phyloP scores from a whole-genome alignment of 23 red algal species.

The Cyanidioschyzon merolae region DNA sequence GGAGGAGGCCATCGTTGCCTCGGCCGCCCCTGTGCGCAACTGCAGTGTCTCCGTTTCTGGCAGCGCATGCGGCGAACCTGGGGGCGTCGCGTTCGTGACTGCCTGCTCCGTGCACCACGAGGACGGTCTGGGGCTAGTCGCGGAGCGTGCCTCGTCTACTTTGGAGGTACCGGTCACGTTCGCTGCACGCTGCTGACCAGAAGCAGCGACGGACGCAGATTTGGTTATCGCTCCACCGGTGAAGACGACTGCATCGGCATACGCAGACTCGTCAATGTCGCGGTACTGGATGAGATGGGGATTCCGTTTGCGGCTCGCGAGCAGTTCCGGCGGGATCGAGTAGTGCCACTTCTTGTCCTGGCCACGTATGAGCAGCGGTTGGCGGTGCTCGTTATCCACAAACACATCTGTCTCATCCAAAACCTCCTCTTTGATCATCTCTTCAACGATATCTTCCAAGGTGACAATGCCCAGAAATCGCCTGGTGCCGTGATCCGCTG shows the following conservation, averaged over 20 bases:
- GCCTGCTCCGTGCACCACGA: too few species aligned
- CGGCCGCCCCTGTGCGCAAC: background rate
- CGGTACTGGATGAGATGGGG: constrained; percentile 2
- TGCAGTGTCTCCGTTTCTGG: background rate
- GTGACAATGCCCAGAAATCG: constrained; percentile 85
- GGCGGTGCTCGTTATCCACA: constrained; percentile 35
- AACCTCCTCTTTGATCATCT: constrained; percentile 89
- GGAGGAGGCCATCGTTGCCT: background rate
- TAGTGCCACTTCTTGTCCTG: constrained; percentile 14
- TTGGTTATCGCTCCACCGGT: background rate
- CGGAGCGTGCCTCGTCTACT: too few species aligned
- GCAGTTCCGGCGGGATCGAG: constrained; percentile 5
- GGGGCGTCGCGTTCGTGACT: background rate
- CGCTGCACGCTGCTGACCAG: background rate
- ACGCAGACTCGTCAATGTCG: constrained; percentile 3
- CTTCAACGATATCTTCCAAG: constrained; percentile 95
- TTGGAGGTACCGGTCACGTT: background rate
- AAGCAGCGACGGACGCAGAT: background rate
- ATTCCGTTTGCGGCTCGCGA: background rate
- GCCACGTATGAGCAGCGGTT: background rate
- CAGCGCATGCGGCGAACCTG: background rate
- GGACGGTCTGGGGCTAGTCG: too few species aligned
- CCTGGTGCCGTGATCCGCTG: constrained; percentile 15
- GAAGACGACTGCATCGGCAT: background rate
- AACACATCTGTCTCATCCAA: constrained; percentile 99